Base-by-base conservation (phyloP, 345 rosid genomes). In the Citrus reticulata region DNA sequence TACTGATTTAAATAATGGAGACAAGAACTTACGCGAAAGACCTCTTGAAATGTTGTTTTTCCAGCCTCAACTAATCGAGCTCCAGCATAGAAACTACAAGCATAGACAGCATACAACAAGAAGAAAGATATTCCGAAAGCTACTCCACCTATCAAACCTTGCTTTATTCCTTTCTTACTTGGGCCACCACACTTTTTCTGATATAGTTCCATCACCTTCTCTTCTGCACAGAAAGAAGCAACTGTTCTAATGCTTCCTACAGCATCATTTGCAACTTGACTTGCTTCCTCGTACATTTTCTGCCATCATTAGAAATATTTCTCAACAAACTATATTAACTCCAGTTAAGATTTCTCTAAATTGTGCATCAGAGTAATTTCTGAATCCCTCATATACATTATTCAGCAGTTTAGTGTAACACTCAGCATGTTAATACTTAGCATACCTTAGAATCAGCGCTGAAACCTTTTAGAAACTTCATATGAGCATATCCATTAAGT, bases 181-280 rank as follows among this genome's bases (percentile, higher is more conserved):
- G 98, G 95, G 72, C 88, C 88, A 77, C 91, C 92, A 49, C 98
- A 94, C 84, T 90, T 79, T 83, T 81, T 81, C 81, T 79, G 61
- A 82, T 88, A 92, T 58, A 90, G 70, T 30, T 85, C 75, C 90
- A 91, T 92, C 86, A 94, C 97, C 77, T 87, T 91, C 58, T 90
- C 89, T 81, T 94, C 98, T 0, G 93, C 95, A 40, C 97, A 90
- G 80, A 92, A 94, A 39, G 98, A 94, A 17, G 95, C 93, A 2
- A 92, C 89, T 7, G 97, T 94, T 84, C 97, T 86, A 51, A 94
- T 94, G 30, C 95, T 87, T n/a, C 94, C 95, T 24, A 92, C 91
- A 0, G 98, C 97, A 71, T 94, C 97, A n/a, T 83, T 88, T 1
- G 97, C 98, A 75, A 94, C 94, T 83, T 94, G 98, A 77, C 97